phyloP scores from a whole-genome alignment of 2,329 filamentous ascomycete species.

The Gremmenia infestans region DNA sequence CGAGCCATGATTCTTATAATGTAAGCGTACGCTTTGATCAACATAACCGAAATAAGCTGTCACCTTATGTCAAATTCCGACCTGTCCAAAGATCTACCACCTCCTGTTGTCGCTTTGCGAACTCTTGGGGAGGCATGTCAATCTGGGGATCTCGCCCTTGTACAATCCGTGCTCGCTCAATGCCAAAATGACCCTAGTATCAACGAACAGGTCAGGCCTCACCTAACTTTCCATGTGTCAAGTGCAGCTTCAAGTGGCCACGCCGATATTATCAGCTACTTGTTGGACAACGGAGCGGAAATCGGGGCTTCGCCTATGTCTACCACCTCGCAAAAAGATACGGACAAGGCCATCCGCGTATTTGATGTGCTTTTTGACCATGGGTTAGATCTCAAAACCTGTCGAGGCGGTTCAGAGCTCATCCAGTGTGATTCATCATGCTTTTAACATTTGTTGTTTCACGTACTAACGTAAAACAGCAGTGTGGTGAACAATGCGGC shows the following conservation, averaged over 20 bases:
- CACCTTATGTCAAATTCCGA: no score
- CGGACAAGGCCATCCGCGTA: background rate
- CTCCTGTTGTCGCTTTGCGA: background rate
- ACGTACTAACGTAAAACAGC: background rate
- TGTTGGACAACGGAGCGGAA: background rate
- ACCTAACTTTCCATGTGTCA: background rate
- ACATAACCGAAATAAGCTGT: no score
- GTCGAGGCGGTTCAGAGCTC: background rate
- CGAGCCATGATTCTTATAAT: no score
- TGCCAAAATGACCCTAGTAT: background rate
- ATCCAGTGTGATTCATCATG: no score
- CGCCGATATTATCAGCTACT: background rate
- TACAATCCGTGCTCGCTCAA: background rate
- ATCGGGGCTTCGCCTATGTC: background rate
- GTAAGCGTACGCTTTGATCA: no score
- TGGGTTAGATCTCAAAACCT: background rate
- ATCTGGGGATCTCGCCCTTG: background rate
- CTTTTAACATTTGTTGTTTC: no score
- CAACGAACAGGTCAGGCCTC: background rate
- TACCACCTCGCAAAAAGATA: background rate
- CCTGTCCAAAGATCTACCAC: no score
- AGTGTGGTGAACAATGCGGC: background rate
- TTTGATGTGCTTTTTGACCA: background rate
- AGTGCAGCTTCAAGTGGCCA: background rate
- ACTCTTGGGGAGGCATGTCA: background rate